Conservation (phyloP, 805 yeast genomes). For the Millerozyma acaciae region DNA sequence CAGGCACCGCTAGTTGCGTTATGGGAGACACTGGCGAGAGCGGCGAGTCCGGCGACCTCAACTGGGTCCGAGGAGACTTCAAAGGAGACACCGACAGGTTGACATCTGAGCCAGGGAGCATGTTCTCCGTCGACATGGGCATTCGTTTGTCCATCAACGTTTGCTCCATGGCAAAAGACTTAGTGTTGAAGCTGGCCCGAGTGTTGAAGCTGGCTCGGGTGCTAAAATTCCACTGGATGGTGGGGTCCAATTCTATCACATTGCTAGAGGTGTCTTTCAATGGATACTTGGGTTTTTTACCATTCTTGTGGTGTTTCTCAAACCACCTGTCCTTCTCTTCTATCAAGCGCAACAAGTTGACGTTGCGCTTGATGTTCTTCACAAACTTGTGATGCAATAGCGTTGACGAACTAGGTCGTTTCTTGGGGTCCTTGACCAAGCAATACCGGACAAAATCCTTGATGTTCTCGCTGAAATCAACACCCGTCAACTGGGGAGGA, state of each 20-base stretch:
- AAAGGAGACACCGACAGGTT: neutral
- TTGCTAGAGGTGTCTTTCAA: neutral
- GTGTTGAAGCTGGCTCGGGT: conserved; percentile 15
- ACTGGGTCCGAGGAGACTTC: conserved; percentile 2
- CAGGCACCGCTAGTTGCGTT: neutral
- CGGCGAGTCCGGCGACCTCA: neutral
- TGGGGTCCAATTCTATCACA: neutral
- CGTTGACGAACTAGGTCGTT: conserved; percentile 58
- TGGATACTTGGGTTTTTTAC: conserved; percentile 4
- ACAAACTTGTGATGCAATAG: conserved; percentile 56
- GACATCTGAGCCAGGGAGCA: neutral
- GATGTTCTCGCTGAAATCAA: conserved; percentile 45
- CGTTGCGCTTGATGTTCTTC: conserved; percentile 28
- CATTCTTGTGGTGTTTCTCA: conserved; percentile 13
- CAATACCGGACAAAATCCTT: conserved; percentile 67
- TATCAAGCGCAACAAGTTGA: conserved; percentile 35
- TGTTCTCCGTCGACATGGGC: neutral
- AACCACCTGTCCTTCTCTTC: conserved; percentile 36
- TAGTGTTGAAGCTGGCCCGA: conserved; percentile 7
- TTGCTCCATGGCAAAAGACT: conserved; percentile 7
- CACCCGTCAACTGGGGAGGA: conserved; percentile 56
- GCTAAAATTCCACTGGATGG: conserved; percentile 16
- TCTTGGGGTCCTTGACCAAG: conserved; percentile 58
- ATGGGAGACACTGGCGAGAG: conserved; percentile 9
- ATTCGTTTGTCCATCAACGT: conserved; percentile 4